Evolutionary conservation across 179 eudicot species (phyloP).

Genomic region (Gypsophila paniculata): DNA sequence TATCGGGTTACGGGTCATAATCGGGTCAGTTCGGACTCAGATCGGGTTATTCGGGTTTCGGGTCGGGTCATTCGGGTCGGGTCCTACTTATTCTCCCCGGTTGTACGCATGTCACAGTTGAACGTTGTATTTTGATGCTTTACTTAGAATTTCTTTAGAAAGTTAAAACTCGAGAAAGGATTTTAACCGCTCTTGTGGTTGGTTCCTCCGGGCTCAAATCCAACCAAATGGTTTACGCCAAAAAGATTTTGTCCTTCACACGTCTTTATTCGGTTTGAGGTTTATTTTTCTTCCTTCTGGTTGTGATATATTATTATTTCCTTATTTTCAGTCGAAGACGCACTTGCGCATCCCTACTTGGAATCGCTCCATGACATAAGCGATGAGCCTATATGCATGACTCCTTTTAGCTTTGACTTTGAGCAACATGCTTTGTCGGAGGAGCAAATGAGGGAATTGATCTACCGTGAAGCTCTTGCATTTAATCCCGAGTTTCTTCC

Average conservation of each 20-base stretch:
- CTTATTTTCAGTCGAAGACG: conserved; percentile 66
- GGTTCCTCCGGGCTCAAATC: too few relatives aligned
- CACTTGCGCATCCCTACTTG: conserved; percentile 80
- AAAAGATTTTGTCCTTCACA: neutral
- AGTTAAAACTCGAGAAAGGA: too few relatives aligned
- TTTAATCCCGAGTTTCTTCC: conserved; percentile 71
- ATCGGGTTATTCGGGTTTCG: too few relatives aligned
- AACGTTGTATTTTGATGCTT: neutral
- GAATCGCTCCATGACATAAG: conserved; percentile 75
- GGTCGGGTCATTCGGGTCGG: too few relatives aligned
- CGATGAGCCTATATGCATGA: conserved; percentile 74
- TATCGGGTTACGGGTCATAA: too few relatives aligned
- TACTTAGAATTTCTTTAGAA: neutral
- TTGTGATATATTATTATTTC: neutral
- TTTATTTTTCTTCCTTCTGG: neutral
- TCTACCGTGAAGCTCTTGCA: conserved; percentile 77
- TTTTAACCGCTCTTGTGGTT: too few relatives aligned
- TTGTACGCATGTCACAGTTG: neutral
- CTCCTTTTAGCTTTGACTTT: conserved; percentile 77
- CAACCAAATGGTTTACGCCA: too few relatives aligned
- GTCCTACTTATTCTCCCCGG: neutral
- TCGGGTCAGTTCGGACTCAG: too few relatives aligned
- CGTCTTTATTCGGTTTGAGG: neutral
- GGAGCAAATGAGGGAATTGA: conserved; percentile 87
- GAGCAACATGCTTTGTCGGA: conserved; percentile 76